These are phyloP conservation scores for Aspergillus brasiliensis DNA, from an alignment of 2,329 filamentous ascomycete species.

Conservation along the genomic window DNA sequence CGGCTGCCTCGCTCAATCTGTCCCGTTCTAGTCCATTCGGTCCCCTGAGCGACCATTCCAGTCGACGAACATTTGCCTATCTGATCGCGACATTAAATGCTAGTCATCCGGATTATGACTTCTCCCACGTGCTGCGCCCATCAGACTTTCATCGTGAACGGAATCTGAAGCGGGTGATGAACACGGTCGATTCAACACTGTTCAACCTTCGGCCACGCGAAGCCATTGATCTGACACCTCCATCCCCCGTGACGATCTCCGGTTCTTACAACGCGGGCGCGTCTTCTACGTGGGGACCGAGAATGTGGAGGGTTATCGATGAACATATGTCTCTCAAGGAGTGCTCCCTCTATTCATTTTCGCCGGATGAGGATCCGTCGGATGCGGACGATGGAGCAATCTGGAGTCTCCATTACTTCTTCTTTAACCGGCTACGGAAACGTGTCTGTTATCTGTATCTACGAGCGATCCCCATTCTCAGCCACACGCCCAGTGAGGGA, in stretches of 20 bases:
- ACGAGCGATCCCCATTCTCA: slow-evolving; percentile 72
- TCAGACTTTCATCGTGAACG: slow-evolving; percentile 87
- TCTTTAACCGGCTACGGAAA: slow-evolving; percentile 92
- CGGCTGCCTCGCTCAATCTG: slow-evolving; percentile 69
- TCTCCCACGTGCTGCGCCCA: slow-evolving; percentile 86
- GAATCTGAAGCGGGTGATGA: slow-evolving; percentile 78
- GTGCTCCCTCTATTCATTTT: slow-evolving; percentile 87
- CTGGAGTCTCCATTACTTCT: slow-evolving; percentile 96
- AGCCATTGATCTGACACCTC: slow-evolving; percentile 42
- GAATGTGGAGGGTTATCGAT: slow-evolving; percentile 90
- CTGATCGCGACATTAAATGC: slow-evolving; percentile 95
- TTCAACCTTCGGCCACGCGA: slow-evolving; percentile 76
- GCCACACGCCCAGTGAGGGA: slow-evolving; percentile 65
- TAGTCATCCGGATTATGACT: slow-evolving; percentile 95
- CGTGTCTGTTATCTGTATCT: slow-evolving; percentile 93
- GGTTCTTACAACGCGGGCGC: slow-evolving; percentile 52
- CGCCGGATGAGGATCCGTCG: slow-evolving; percentile 86
- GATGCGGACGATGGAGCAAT: slow-evolving; percentile 92
- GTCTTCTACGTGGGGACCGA: slow-evolving; percentile 75
- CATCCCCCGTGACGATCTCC: slow-evolving; percentile 46
- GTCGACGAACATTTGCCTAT: slow-evolving; percentile 90
- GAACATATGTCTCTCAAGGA: slow-evolving; percentile 91
- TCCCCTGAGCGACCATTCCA: slow-evolving; percentile 81
- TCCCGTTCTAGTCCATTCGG: slow-evolving; percentile 91
- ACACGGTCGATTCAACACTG: slow-evolving; percentile 81